These are phyloP conservation scores for Backusella tarrabulga DNA, from an alignment of 192 early-diverging fungal genomes.

Conservation along the genomic window DNA sequence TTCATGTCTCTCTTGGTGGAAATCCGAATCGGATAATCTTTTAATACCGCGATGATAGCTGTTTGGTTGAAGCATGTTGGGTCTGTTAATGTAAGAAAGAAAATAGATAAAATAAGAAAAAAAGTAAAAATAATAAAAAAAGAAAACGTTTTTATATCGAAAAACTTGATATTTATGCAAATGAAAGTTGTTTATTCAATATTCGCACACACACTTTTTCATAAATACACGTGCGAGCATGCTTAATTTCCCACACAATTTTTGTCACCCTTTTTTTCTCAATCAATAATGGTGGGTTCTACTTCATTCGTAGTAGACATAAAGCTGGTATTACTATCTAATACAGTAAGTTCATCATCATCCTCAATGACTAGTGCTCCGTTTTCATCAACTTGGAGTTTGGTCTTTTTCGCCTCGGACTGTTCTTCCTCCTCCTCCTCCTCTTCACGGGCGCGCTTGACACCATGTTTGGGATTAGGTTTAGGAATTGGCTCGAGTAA, in stretches of 20 bases:
- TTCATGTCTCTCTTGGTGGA: background rate
- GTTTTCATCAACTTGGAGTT: background rate
- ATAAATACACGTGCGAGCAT: background rate
- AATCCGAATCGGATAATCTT: background rate
- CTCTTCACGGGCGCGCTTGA: background rate
- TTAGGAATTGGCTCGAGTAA: background rate
- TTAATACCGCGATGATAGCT: background rate
- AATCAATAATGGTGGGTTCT: background rate
- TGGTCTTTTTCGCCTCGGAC: background rate
- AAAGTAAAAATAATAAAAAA: background rate
- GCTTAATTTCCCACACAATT: background rate
- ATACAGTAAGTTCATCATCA: background rate
- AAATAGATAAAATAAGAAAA: background rate
- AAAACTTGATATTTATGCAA: background rate
- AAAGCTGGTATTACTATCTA: background rate
- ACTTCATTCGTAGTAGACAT: background rate
- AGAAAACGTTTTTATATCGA: background rate
- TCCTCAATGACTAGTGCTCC: background rate
- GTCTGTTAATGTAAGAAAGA: background rate
- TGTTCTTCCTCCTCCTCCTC: background rate
- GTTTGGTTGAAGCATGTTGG: background rate
- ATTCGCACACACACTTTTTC: conserved; percentile 6
- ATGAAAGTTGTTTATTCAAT: background rate
- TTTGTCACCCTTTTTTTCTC: background rate
- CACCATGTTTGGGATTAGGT: background rate